Percentiles rank a stretch among this genome's conserved stretches.
phyloP scores from a whole-genome alignment of 805 yeast genomes.

The Starmerella apicola region DNA sequence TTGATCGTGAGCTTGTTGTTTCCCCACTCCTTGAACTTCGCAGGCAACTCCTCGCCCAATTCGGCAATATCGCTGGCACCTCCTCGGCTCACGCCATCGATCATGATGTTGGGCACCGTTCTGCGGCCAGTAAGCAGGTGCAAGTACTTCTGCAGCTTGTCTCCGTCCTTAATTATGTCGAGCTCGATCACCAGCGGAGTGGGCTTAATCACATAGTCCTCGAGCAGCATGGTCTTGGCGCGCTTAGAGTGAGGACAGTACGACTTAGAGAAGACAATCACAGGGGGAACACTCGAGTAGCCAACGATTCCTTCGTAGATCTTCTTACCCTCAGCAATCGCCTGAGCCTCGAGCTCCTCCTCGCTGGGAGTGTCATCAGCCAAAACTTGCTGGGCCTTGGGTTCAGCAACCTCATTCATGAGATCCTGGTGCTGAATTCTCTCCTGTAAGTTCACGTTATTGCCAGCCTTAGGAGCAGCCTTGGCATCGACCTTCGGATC shows the following conservation, averaged over 20 bases:
- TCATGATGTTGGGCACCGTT: constrained; percentile 83
- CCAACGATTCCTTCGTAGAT: constrained; percentile 4
- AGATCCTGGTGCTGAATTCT: no score
- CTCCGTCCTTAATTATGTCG: constrained; percentile 68
- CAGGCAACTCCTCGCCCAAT: constrained; percentile 45
- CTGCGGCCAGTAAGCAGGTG: constrained; percentile 57
- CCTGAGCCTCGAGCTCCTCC: no score
- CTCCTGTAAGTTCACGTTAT: no score
- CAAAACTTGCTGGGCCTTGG: no score
- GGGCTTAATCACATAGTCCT: constrained; percentile 61
- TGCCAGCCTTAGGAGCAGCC: no score
- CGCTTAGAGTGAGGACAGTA: constrained; percentile 63
- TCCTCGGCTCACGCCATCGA: constrained; percentile 66
- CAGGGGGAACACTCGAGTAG: constrained; percentile 17
- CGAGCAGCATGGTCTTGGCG: constrained; percentile 53
- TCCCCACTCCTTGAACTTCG: constrained; percentile 45
- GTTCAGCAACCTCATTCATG: no score
- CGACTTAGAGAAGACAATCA: constrained; percentile 40
- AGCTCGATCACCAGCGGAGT: constrained; percentile 63
- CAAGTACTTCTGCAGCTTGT: constrained; percentile 60
- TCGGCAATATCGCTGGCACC: constrained; percentile 73
- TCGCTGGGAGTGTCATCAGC: no score
- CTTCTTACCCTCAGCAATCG: no score
- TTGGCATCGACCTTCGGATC: no score
- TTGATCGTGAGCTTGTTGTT: constrained; percentile 19